phyloP scores from a whole-genome alignment of 2,329 filamentous ascomycete species.

The Paracoccidioides lutzii region DNA sequence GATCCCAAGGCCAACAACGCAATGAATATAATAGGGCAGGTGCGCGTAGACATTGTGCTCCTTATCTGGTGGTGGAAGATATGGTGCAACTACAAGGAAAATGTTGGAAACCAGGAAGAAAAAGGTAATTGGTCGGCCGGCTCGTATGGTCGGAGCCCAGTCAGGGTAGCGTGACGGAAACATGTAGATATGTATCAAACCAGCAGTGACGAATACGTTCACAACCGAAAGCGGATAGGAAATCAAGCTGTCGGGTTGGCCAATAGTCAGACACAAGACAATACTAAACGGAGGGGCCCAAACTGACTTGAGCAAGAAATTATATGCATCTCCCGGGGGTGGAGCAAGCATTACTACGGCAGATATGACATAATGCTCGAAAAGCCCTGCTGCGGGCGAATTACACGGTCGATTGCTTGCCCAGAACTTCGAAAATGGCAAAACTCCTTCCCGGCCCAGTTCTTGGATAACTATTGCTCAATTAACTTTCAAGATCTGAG shows the following conservation, averaged over 20 bases:
- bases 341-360: conserved; percentile 53
- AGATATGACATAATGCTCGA: conserved; percentile 54
- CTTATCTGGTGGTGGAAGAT: conserved; percentile 34
- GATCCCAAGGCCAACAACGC: conserved; percentile 39
- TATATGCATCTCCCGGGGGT: conserved; percentile 55
- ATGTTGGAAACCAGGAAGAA: conserved; percentile 43
- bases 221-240: conserved; percentile 34
- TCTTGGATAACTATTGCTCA: conserved; percentile 34
- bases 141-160: conserved; percentile 39
- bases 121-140: conserved; percentile 37
- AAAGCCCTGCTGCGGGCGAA: conserved; percentile 44
- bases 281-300: neutral
- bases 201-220: conserved; percentile 40
- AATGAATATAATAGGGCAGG: conserved; percentile 43
- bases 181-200: conserved; percentile 36
- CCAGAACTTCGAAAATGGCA: conserved; percentile 55
- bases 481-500: conserved; percentile 4
- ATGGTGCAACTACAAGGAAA: conserved; percentile 41
- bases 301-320: conserved; percentile 41
- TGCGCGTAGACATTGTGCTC: conserved; percentile 39
- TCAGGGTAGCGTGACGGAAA: conserved; percentile 28
- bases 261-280: neutral
- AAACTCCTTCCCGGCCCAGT: conserved; percentile 54
- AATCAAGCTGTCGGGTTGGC: conserved; percentile 19
- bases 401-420: conserved; percentile 57